phyloP scores from a whole-genome alignment of 1,139 yeast species.

The Eremothecium coryli region DNA sequence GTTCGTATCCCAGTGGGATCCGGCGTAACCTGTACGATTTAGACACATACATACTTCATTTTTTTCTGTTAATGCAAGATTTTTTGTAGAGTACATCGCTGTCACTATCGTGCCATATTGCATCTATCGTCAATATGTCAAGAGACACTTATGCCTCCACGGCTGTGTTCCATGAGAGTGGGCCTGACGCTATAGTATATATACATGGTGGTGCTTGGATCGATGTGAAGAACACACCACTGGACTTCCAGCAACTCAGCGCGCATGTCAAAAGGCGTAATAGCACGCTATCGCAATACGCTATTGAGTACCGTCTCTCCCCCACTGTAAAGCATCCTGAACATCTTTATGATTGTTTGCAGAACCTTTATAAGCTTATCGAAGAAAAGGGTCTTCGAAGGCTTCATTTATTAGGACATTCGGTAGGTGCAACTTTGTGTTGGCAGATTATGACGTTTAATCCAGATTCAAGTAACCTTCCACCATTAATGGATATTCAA shows the following conservation, averaged over 20 bases:
- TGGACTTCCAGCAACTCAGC: constrained; percentile 43
- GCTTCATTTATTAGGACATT: constrained; percentile 55
- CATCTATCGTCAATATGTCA: no score
- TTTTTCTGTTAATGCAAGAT: no score
- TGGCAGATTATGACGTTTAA: constrained; percentile 41
- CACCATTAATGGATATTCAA: background rate
- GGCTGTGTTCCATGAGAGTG: constrained; percentile 9
- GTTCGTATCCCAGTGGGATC: no score
- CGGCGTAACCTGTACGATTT: no score
- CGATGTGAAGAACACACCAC: constrained; percentile 51
- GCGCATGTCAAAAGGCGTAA: constrained; percentile 9
- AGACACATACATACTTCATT: no score
- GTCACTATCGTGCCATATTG: no score
- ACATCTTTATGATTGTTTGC: constrained; percentile 49
- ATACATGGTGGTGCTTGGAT: constrained; percentile 92
- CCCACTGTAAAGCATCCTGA: constrained; percentile 56
- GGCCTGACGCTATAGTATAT: constrained; percentile 33
- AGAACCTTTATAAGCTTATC: constrained; percentile 35
- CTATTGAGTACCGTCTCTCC: constrained; percentile 58
- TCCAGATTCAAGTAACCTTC: background rate
- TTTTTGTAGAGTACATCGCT: no score
- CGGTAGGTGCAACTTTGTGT: constrained; percentile 70
- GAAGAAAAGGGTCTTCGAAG: constrained; percentile 26
- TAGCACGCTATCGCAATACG: constrained; percentile 16
- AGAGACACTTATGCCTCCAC: constrained; percentile 8